These are phyloP conservation scores for Salix purpurea DNA, from an alignment of 345 rosid species.

Conservation along the genomic window DNA sequence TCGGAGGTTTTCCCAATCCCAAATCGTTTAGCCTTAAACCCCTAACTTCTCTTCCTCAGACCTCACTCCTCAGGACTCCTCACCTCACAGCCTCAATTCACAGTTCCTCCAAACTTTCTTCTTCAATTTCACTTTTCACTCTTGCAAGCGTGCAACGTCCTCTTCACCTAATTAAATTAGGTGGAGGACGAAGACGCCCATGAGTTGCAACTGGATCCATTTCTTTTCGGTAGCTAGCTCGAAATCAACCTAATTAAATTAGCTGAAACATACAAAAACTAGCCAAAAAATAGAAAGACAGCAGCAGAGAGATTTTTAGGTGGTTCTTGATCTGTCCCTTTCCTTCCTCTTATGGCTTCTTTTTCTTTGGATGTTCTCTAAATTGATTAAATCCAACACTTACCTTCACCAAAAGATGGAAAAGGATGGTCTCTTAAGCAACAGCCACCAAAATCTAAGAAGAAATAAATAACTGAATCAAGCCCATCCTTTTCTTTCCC, in stretches of 20 bases:
- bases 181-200: slow-evolving; percentile 78
- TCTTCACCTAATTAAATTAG: slow-evolving; percentile 6
- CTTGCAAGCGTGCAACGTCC: no score
- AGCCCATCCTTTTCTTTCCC: background rate
- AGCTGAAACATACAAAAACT: slow-evolving; percentile 8
- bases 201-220: slow-evolving; percentile 77
- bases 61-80: no score
- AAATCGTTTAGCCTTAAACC: no score
- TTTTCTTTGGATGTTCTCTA: slow-evolving; percentile 5
- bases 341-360: background rate
- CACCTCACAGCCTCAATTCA: no score
- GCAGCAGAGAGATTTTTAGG: background rate
- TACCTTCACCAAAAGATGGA: slow-evolving; percentile 9
- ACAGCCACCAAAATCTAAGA: slow-evolving; percentile 23
- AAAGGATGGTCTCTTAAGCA: slow-evolving; percentile 10
- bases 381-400: slow-evolving; percentile 8
- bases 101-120: no score
- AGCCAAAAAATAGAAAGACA: background rate
- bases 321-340: background rate
- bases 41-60: no score
- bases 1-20: background rate
- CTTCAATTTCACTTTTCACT: no score
- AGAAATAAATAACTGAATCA: slow-evolving; percentile 19
- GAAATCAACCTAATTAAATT: background rate
- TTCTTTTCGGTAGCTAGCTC: background rate